Base-by-base conservation (phyloP, 345 rosid genomes). In the Euphorbia lathyris region DNA sequence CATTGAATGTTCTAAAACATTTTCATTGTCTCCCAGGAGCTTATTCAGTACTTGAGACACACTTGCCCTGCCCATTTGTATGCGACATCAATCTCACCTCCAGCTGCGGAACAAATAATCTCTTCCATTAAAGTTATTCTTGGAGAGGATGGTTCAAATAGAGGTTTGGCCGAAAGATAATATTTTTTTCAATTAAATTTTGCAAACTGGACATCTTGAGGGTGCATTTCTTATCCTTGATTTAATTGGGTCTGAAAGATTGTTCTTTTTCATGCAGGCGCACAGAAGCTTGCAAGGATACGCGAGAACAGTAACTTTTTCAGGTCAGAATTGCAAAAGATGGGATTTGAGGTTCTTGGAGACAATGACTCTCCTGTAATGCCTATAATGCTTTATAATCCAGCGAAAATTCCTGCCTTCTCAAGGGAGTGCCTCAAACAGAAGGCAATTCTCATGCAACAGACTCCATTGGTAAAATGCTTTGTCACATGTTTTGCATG, bases 361-460 rank as follows among this genome's bases (percentile, higher is more conserved):
- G 99, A 95, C 76, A 84, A 86, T 47, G 99, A 95, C 80, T 95
- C 99, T 40, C 98, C 99, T n/a, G 84, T 95, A 34, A 92, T 95
- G 97, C 97, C 99, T 13, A 92, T 95, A 67, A 95, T 95, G 99
- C 90, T 95, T 70, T 95, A 95, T 82, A 88, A 95, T 79, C 97
- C 98, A 22, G 97, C 96, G 14, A 92, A 95, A 79, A 95, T 90
- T 57, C 96, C 98, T 58, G 97, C 99, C 45, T 95, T 95, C 85
- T 95, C 99, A 50, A 83, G 99, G 59, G 94, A 86, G 80, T 91
- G 98, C 72, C 83, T 91, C 50, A 87, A 82, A 68, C 86, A 86
- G 58, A 88, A 94, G 47, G 98, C 85, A 53, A 79, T 83, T 69
- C 5, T 60, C 19, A 5, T 22, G 22, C 10, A 36, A 29, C 55